Conservation (phyloP, 805 yeast genomes). For the Debaryomyces prosopidis region DNA sequence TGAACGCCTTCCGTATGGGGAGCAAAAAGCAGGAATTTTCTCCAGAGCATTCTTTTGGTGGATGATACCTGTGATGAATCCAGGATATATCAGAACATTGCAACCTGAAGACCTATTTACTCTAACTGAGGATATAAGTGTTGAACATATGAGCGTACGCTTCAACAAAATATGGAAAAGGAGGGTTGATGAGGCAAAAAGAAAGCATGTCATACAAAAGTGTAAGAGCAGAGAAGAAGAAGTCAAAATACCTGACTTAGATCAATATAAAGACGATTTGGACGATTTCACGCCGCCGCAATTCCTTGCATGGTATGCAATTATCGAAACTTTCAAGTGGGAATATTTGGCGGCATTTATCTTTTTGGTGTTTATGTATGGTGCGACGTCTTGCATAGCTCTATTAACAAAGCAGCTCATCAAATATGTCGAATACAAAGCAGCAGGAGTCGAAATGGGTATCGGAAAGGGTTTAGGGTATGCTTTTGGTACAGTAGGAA, state of each 20-base stretch:
- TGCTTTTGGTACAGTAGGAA: constrained; percentile 28
- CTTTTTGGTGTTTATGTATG: constrained; percentile 1
- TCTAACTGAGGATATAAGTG: constrained; percentile 30
- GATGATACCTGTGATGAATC: constrained; percentile 57
- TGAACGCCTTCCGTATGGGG: constrained; percentile 45
- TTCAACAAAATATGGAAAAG: constrained; percentile 16
- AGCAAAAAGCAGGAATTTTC: constrained; percentile 31
- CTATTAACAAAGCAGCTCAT: constrained; percentile 33
- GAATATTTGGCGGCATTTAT: constrained; percentile 11
- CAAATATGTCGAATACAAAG: constrained; percentile 25
- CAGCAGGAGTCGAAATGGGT: constrained; percentile 15
- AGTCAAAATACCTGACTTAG: constrained; percentile 9
- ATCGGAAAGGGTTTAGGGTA: constrained; percentile 34
- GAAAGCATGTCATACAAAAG: constrained; percentile 20
- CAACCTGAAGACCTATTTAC: constrained; percentile 56
- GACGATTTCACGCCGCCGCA: constrained; percentile 24
- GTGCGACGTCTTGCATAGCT: constrained; percentile 11
- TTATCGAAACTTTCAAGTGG: constrained; percentile 25
- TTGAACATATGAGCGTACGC: constrained; percentile 21
- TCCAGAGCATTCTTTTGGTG: constrained; percentile 58
- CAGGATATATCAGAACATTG: constrained; percentile 68
- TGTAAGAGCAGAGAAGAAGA: constrained; percentile 21
- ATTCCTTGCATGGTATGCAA: constrained; percentile 13
- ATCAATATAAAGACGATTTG: constrained; percentile 18
- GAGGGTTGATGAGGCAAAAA: constrained; percentile 20